Base-by-base conservation (phyloP, 768 basidiomycete genomes). In the Tulasnella sp. region DNA sequence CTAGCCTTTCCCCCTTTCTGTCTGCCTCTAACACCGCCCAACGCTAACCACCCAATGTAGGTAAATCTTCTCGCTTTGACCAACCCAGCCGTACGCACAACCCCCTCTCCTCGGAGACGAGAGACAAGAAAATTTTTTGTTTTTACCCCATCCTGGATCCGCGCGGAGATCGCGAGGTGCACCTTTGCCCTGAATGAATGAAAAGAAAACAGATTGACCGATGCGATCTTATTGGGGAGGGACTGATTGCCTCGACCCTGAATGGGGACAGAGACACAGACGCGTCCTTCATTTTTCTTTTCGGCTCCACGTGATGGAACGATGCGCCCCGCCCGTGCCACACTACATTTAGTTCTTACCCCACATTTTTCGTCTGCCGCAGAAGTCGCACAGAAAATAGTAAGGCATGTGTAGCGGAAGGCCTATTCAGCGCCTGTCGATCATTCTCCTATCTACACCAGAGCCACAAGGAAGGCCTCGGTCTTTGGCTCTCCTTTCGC, bases 81-180 rank as follows among this genome's bases (percentile, higher is more conserved):
- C 62, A 68, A 27, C 62, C 62, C 62, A 68, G 4, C 62, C 62
- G 16, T 36, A 68, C 18, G 21, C n/a, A 18, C 16, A 10, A 8
- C 10, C 42, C 10, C 42, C 10, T 14, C 16, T 10, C 16, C 44
- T 2, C 12, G 14, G 34, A 68, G 62, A 68, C 62, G 36, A 34
- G 21, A 68, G 44, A 44, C 44, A 31, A 8, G 62, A 8, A 36
- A 27, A 68, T 68, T 68, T 68, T 68, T n/a, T 24, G 9, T 9
- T n/a, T 44, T 44, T 44, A 18, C 44, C 52, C 52, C 1, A 21
- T 52, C 52, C 52, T 52, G 52, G 52, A 52, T 52, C 52, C 52
- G 52, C 24, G 62, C 62, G 62, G 34, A 68, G 62, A 68, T 68
- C 34, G 62, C 34, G 62, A 68, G 62, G 62, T 68, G 62, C 62